Conservation (phyloP, 768 basidiomycete genomes). For the Clathrus columnatus region DNA sequence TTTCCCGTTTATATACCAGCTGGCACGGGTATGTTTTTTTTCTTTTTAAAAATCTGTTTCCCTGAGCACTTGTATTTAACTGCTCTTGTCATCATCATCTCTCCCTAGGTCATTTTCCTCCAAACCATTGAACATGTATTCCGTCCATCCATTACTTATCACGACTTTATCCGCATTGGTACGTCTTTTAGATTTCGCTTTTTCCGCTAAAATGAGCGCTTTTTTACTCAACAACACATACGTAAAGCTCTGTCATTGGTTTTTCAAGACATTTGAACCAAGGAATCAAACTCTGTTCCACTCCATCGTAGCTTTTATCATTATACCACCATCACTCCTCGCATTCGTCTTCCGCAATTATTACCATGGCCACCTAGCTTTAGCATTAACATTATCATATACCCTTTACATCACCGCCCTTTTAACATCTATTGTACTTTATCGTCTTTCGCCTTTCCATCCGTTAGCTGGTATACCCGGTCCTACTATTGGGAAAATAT, state of each 20-base stretch:
- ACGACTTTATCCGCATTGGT: neutral
- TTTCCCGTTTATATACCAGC: no score
- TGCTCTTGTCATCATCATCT: neutral
- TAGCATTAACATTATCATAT: constrained; percentile 1
- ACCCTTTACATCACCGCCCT: constrained; percentile 22
- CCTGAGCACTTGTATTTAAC: no score
- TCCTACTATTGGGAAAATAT: constrained; percentile 31
- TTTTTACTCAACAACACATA: neutral
- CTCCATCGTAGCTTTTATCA: neutral
- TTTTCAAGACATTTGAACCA: constrained; percentile 1
- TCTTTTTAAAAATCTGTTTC: no score
- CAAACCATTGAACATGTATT: neutral
- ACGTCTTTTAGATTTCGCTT: neutral
- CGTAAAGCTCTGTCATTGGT: neutral
- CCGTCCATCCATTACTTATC: neutral
- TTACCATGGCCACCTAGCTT: neutral
- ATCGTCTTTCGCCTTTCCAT: constrained; percentile 31
- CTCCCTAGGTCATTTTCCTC: no score
- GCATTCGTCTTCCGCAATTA: neutral
- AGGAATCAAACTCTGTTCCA: neutral
- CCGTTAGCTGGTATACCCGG: constrained; percentile 32
- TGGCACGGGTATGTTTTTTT: no score
- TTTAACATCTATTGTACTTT: constrained; percentile 19
- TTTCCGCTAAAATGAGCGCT: no score
- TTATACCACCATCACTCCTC: neutral